Evolutionary conservation across 495 filamentous ascomycete genomes (phyloP), one percentile per base, ranked within the genome.

Genomic region (Penicillium mononematosum): DNA sequence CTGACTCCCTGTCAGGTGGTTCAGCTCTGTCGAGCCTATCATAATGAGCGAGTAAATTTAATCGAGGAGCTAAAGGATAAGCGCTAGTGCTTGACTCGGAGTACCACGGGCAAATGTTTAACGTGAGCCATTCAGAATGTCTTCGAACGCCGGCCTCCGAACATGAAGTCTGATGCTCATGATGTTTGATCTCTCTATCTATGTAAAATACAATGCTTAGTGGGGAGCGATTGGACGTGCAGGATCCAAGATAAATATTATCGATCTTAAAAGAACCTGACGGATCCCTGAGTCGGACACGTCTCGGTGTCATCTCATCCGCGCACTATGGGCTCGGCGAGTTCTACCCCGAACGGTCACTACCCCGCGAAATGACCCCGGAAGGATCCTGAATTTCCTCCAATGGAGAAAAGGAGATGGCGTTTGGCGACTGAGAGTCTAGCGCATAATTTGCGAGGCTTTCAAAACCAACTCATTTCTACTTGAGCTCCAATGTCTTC

Each of bases 311-410:
- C 27, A 58, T 50, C 44, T 54, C 49, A 41, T 53, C 44, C 44
- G 55, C 24, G 22, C 46, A 46, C 19, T 38, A 45, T 42, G 58
- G 53, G 45, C 46, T 62, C 59, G 55, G 59, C 22, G 29, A 55
- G 47, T 36, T 38, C 51, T 62, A 58, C 59, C 59, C 59, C 59
- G 55, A 50, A 58, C 55, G 50, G 50, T 24, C n/a, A 58, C 32
- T 50, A 58, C 59, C 55, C 59, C 59, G 55, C 55, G 45, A 55
- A 43, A 36, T 50, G 45, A 58, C 59, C 55, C 59, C 59, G 42
- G 59, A 61, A 50, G 59, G 54, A 55, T 29, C 46, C 39, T 36
- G 44, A 62, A 58, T 58, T 41, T 50, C 55, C 59, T 55, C 55
- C 59, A 62, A 52, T 61, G 53, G 46, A 43, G 52, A 60, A 41